Base-by-base conservation (phyloP, 768 basidiomycete genomes). In the Pleurotus citrinopileatus region DNA sequence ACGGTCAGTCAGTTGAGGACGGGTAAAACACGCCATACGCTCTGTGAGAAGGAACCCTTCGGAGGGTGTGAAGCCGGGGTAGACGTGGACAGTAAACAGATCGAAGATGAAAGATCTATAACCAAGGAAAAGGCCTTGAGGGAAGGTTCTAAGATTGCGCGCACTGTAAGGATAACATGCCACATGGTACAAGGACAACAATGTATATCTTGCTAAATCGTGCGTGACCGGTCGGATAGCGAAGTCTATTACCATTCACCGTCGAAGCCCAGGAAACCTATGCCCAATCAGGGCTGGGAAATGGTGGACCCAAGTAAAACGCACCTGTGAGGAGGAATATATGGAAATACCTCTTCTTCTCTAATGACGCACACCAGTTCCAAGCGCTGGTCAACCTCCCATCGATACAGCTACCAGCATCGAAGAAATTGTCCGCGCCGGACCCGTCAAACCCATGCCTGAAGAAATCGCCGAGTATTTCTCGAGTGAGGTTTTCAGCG, bases 361-460 rank as follows among this genome's bases (percentile, higher is more conserved):
- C 91, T 59, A 94, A 67, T 42, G 76, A 78, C 45, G 85, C 83
- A 70, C 91, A 94, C 91, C 91, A 94, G 65, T 94, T 91, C 91
- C 91, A 94, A 3, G 91, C 91, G 66, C 89, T 91, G 26, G 91
- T 94, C 62, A 94, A 68, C 3, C 91, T 78, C 10, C 91, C 91
- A 61, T 93, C 91, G 60, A 93, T 92, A 59, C 81, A 82, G 58
- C 87, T 90, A 15, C 91, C 90, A 34, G 91, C 91, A 64, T 93
- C 91, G 65, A 87, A 91, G 73, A 90, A 92, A 66, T 91, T 92
- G 63, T 92, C 91, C 2, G 91, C 91, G n/a, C 91, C 91, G 22
- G 88, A 90, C 1, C 91, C 91, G 67, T 94, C 91, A 64, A 93
- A 93, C 1, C 85, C 91, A 60, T 94, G 91, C 44, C 87, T 76